Conservation (phyloP, 2,329 filamentous ascomycete species). For the Aspergillus caelatus region DNA sequence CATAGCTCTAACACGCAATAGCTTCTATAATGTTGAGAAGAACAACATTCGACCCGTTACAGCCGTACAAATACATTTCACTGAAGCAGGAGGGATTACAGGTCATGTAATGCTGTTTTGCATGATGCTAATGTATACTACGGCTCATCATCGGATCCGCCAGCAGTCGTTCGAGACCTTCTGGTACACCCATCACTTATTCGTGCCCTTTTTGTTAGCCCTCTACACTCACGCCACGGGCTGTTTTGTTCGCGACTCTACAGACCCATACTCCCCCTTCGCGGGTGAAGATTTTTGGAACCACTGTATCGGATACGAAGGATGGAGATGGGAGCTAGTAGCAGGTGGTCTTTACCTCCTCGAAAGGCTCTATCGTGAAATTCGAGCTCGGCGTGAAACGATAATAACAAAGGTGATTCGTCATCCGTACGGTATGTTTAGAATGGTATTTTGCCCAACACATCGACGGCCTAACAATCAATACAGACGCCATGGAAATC, state of each 20-base stretch:
- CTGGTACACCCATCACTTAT: conserved; percentile 99
- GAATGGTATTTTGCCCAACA: not conserved
- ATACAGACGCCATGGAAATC: conserved; percentile 86
- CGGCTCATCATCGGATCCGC: conserved; percentile 86
- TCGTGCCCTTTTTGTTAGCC: conserved; percentile 89
- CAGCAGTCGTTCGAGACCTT: conserved; percentile 98
- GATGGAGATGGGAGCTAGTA: conserved; percentile 95
- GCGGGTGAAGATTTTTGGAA: conserved; percentile 80
- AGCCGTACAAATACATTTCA: conserved; percentile 90
- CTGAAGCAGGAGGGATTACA: conserved; percentile 85
- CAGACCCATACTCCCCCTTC: conserved; percentile 76
- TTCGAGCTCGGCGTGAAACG: conserved; percentile 79
- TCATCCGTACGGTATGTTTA: conserved; percentile 80
- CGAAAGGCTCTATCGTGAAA: conserved; percentile 89
- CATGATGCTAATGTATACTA: conserved; percentile 98
- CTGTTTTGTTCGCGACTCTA: conserved; percentile 90
- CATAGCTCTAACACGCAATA: conserved; percentile 42
- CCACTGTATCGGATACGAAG: conserved; percentile 92
- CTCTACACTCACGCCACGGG: conserved; percentile 95
- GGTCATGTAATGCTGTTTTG: conserved; percentile 98
- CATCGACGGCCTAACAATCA: conserved; percentile 23
- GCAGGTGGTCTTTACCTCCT: conserved; percentile 82
- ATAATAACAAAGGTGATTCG: conserved; percentile 92
- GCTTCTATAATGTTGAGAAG: conserved; percentile 93
- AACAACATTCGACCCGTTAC: conserved; percentile 77